Base-by-base conservation (phyloP, 164 flowering plant genomes). In the Stephania yunnanensis region DNA sequence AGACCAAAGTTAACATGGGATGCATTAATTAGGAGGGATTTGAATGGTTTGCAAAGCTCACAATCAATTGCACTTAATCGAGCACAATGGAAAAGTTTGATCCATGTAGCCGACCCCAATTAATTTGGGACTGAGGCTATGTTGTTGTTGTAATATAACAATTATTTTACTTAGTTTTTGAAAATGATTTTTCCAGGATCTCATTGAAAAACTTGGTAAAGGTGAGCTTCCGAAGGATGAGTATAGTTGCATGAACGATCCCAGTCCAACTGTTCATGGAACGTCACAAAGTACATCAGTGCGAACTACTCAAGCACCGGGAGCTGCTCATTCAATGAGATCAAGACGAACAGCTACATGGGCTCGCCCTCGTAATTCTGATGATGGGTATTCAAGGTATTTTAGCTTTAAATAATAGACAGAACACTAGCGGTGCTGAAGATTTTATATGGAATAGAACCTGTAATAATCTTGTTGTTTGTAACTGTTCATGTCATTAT, bases 311-410 rank as follows among this genome's bases (percentile, higher is more conserved):
- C 87, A 75, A 75, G 76, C 73, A 81, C 83, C 86, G 9, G 66
- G 46, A 53, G 78, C 85, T 80, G 88, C 97, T 67, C 91, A 90
- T 83, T 96, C 99, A 50, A 88, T 94, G 97, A 91, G 99, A 89
- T 91, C 98, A 36, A 88, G 89, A 80, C 83, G 95, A 81, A 88
- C 98, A 70, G 87, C 98, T 20, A 91, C 94, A 29, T 96, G 98
- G 99, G 99, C 98, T 72, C 86, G 89, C 31, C 87, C 95, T 74
- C 91, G 94, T 31, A 72, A 74, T 69, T 91, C 98, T 75, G 98
- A 94, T 75, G 98, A 96, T 85, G 99, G 98, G 4, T 91, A 91
- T 81, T 89, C 98, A 69, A 92, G 97, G 97, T 92, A 75, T 17
- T 74, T 36, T 15, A 7, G 17, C n/a, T 50, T 42, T 25, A 58